Evolutionary conservation across 116 monocot species (phyloP), one percentile per base, ranked within the genome.

Genomic region (Dioscorea cayenensis): DNA sequence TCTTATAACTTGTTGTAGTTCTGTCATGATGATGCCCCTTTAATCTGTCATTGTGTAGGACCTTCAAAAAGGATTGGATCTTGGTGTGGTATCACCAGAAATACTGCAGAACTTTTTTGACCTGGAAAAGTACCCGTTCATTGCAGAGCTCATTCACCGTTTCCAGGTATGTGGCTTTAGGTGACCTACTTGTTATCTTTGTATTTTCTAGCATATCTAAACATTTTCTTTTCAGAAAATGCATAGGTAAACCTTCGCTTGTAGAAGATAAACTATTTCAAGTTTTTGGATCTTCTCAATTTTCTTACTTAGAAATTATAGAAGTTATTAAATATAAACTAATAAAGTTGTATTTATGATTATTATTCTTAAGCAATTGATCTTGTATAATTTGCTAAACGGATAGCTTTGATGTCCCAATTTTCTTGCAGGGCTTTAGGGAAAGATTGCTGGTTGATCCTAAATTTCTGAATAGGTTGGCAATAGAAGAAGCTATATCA

Each of bases 361-460:
- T 43, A 43, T 43, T 43, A 43, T 43, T 43, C 0, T 43, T 43
- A 43, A 60, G 36, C 28, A 3, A 6, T 67, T 75, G 27, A 35
- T 29, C 12, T 55, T 18, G 17, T 43, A 43, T 43, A 10, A 10
- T 43, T 43, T 43, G 43, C 43, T 43, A 43, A 43, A 12, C 7
- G 4, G 43, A 43, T 43, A 43, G 11, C 12, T 43, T 43, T 43
- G 43, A 43, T 43, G 7, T 9, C 43, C 43, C 7, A 43, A 51
- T 73, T 21, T 14, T 81, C 63, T 72, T 82, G n/a, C 83, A 96
- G 96, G 96, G 96, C 28, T 96, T 96, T 67, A 85, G 93, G 19
- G 96, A 92, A 84, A 90, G 96, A 73, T 77, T 96, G 73, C 67
- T 92, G 18, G 96, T 87, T 66, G 96, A 96, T 83, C 96, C 96